These are phyloP conservation scores for Saturnispora quitensis DNA, from an alignment of 805 yeast genomes.

Conservation along the genomic window DNA sequence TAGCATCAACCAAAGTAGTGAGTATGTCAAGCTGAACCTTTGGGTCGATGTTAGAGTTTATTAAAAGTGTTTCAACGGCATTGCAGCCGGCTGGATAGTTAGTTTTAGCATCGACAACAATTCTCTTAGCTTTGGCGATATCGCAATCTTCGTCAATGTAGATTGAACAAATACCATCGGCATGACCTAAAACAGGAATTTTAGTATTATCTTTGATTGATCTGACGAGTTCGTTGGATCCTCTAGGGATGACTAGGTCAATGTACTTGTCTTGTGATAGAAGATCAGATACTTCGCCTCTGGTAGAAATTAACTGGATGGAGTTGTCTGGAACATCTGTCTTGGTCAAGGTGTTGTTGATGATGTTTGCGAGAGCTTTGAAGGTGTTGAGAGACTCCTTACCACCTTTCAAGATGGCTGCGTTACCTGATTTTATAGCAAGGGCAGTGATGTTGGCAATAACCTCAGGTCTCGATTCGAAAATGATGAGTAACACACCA, in stretches of 20 bases:
- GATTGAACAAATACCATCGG: slow-evolving; percentile 93
- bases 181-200: slow-evolving; percentile 97
- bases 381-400: slow-evolving; percentile 86
- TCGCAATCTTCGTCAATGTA: slow-evolving; percentile 76
- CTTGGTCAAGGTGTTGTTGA: slow-evolving; percentile 46
- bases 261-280: slow-evolving; percentile 80
- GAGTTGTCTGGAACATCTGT: slow-evolving; percentile 76
- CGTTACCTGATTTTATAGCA: slow-evolving; percentile 92
- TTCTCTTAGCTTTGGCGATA: slow-evolving; percentile 61
- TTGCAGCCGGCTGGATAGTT: slow-evolving; percentile 99
- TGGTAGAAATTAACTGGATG: slow-evolving; percentile 77
- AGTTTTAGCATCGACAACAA: slow-evolving; percentile 81
- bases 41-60: slow-evolving; percentile 37
- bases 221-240: slow-evolving; percentile 88
- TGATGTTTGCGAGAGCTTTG: slow-evolving; percentile 65
- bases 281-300: slow-evolving; percentile 83
- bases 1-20: slow-evolving; percentile 41
- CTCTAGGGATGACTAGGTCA: slow-evolving; percentile 95
- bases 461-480: slow-evolving; percentile 96
- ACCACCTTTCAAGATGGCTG: slow-evolving; percentile 96
- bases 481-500: slow-evolving; percentile 86
- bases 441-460: slow-evolving; percentile 95
- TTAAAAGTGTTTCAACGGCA: slow-evolving; percentile 80
- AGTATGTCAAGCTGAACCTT: slow-evolving; percentile 16
- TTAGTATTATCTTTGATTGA: slow-evolving; percentile 80